Evolutionary conservation across 331 rosid species (phyloP).

Genomic region (Malus hybrid): DNA sequence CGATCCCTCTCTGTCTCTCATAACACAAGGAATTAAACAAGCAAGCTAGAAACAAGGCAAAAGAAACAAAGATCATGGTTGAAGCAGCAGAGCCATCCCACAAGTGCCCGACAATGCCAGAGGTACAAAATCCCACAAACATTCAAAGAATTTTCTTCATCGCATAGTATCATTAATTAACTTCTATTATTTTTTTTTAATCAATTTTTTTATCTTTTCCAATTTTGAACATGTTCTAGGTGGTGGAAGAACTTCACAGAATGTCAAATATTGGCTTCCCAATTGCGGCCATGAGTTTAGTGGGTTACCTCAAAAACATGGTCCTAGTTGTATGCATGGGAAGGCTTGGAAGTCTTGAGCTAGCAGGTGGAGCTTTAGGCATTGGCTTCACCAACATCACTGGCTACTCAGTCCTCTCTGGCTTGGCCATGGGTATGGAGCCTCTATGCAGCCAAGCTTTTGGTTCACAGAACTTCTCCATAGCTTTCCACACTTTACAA

Average conservation of each 20-base stretch:
- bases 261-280: slow-evolving; percentile 65
- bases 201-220: background rate
- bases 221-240: slow-evolving; percentile 20
- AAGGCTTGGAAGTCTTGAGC: slow-evolving; percentile 68
- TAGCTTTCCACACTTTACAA: slow-evolving; percentile 42
- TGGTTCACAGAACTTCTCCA: slow-evolving; percentile 54
- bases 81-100: slow-evolving; percentile 44
- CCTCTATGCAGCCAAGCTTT: slow-evolving; percentile 82
- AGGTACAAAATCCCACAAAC: slow-evolving; percentile 49
- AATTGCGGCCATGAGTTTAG: slow-evolving; percentile 53
- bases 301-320: slow-evolving; percentile 79
- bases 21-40: slow-evolving; percentile 12
- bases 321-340: slow-evolving; percentile 82
- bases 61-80: slow-evolving; percentile 40
- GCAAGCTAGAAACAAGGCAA: slow-evolving; percentile 17
- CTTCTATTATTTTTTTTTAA: background rate
- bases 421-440: slow-evolving; percentile 91
- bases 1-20: slow-evolving; percentile 4
- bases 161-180: background rate
- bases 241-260: slow-evolving; percentile 59
- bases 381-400: slow-evolving; percentile 88
- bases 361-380: slow-evolving; percentile 91
- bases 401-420: slow-evolving; percentile 76
- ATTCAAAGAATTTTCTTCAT: background rate
- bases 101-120: slow-evolving; percentile 72